Base-by-base conservation (phyloP, 2,329 filamentous ascomycete species). In the Calonectria henricotiae region DNA sequence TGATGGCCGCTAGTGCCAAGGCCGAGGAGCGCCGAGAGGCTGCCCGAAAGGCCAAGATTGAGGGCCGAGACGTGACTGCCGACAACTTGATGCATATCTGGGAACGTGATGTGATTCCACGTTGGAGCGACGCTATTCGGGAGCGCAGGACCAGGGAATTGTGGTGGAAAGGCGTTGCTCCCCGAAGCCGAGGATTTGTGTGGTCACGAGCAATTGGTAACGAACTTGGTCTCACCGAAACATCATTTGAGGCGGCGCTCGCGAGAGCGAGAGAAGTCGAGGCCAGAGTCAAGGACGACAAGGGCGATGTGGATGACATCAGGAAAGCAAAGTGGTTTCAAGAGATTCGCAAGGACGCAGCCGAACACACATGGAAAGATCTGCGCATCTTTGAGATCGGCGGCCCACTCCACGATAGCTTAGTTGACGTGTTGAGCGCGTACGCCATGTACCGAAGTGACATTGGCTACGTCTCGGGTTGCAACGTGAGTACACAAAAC, bases 371-470 rank as follows among this genome's bases (percentile, higher is more conserved):
- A 1, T 95, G 92, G 85, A 87, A 88, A 2, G 92, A 95, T 67
- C 83, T 95, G 54, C 89, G 89, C 75, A 93, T 95, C 78, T 96
- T 95, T 79, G 88, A 92, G 75, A 83, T 85, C 6, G 88, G 83
- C 17, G 91, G 89, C 0, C 92, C 93, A 1, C 84, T 95, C 12
- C 89, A 95, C 78, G 85, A 90, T 68, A 86, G 88, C 43, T 84
- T 96, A 35, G 84, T 92, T 20, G 91, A 96, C 78, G 89, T 96
- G 11, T 85, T 96, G 70, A 91, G 91, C 76, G 94, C 94, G 7
- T 96, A 96, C 81, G 87, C 91, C 65, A 93, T 94, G 89, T 96
- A 96, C 82, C 89, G 94, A 71, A 92, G 91, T 74, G 94, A 96
- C 79, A 92, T 96, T 77, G 93, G 93, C 72, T 95, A 94, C 77